Evolutionary conservation across 2,329 filamentous ascomycete genomes (phyloP), one percentile per base, ranked within the genome.

Genomic region (Aphanocladium album): DNA sequence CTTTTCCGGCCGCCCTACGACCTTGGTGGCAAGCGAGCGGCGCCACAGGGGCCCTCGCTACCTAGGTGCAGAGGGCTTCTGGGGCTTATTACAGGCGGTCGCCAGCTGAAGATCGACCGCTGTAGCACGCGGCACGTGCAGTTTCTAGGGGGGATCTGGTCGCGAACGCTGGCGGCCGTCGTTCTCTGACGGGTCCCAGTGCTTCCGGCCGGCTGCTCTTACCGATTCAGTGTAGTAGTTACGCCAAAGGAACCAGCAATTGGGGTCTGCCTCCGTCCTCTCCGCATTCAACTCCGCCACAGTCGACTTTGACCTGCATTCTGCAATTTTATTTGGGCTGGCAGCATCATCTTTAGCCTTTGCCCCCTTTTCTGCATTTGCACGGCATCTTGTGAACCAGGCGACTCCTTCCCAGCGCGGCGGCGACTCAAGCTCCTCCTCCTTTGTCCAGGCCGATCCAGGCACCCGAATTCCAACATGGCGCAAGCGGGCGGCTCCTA

Each of bases 401-500:
- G 39, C 49, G 39, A 60, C 51, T 53, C 27, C 35, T 37, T 21
- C 33, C 35, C 59, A 49, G 19, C 33, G 41, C 39, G 25, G 51
- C 23, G 16, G 21, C 52, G 43, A 17, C 62, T 60, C 62, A 53
- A 64, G 57, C 62, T 56, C 35, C 35, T 23, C 54, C 49, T 54
- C 39, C 54, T 55, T 39, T 23, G 53, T 50, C 39, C 16, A 52
- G 35, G 43, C 62, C 39, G 60, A 54, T 41, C 39, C 60, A 54
- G 60, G 39, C 47, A 60, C 62, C 62, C 60, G 57, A 67, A 62
- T 65, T 64, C 63, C 65, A 85, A 74, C 74, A 96, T 96, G 93
- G 90, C 93, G 76, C 87, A 91, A 79, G 77, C 80, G 64, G 88
- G 87, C 72, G 90, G 89, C 76, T 91, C 90, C 66, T 99, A 98